Evolutionary conservation across 2,329 filamentous ascomycete species (phyloP).

Genomic region (Pestalotiopsis sp.): DNA sequence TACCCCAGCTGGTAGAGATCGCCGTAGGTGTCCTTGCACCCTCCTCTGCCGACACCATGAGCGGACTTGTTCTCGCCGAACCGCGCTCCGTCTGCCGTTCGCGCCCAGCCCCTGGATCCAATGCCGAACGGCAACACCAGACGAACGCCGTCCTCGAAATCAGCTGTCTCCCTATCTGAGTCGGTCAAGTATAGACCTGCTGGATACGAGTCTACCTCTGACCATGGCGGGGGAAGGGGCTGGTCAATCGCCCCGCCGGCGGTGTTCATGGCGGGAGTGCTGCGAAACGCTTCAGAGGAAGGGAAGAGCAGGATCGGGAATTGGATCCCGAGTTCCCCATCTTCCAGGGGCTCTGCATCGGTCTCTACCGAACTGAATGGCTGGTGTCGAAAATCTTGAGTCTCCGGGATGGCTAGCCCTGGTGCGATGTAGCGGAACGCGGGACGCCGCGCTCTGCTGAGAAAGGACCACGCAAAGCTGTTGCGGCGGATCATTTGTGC

Average conservation of each 20-base stretch:
- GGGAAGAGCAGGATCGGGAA: slow-evolving; percentile 3
- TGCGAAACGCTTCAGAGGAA: neutral
- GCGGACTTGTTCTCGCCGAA: neutral
- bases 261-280: neutral
- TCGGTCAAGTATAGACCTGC: neutral
- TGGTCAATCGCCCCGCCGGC: neutral
- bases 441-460: neutral
- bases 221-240: neutral
- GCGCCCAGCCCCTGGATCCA: neutral
- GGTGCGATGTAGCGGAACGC: neutral
- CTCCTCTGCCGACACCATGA: neutral
- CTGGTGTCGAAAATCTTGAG: neutral
- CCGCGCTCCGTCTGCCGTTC: slow-evolving; percentile 5
- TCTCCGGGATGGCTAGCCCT: neutral
- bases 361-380: neutral
- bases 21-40: neutral
- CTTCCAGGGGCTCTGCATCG: neutral
- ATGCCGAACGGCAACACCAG: neutral
- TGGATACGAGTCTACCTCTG: neutral
- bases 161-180: neutral
- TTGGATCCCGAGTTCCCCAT: neutral
- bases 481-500: neutral
- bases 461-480: neutral
- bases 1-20: neutral
- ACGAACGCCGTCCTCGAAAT: slow-evolving; percentile 3